phyloP scores from a whole-genome alignment of 768 basidiomycete species.

The Leccinum variicolor region DNA sequence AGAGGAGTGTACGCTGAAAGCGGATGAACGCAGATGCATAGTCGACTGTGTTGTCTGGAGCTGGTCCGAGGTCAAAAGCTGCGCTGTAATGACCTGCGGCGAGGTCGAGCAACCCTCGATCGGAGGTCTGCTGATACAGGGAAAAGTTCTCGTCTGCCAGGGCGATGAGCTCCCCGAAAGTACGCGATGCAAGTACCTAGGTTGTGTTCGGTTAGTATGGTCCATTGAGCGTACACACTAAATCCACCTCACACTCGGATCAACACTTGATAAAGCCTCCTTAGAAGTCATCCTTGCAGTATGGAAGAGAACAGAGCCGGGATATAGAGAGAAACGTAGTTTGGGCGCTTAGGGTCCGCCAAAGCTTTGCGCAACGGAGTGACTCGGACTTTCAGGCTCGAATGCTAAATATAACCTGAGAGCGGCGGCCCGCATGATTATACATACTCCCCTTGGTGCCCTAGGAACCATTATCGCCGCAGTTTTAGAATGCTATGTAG shows the following conservation, averaged over 20 bases:
- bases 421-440: not conserved
- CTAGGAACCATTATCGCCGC: too few relatives aligned
- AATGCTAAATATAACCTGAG: not conserved
- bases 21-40: conserved; percentile 11
- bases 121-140: conserved; percentile 5
- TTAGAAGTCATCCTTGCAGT: not conserved
- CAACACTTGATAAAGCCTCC: not conserved
- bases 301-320: not conserved
- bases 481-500: too few relatives aligned
- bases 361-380: not conserved
- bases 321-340: not conserved
- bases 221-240: not conserved
- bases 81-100: conserved; percentile 13
- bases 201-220: not conserved
- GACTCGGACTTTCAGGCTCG: not conserved
- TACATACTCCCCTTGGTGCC: too few relatives aligned
- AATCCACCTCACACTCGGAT: conserved; percentile 1
- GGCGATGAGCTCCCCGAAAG: conserved; percentile 9
- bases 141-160: conserved; percentile 7
- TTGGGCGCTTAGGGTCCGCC: not conserved
- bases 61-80: conserved; percentile 16
- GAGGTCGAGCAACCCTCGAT: conserved; percentile 3
- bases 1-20: not conserved
- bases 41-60: not conserved
- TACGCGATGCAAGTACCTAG: conserved; percentile 22